Evolutionary conservation across 2,329 filamentous ascomycete genomes (phyloP).

Genomic region (Coccinonectria pachysandricola): DNA sequence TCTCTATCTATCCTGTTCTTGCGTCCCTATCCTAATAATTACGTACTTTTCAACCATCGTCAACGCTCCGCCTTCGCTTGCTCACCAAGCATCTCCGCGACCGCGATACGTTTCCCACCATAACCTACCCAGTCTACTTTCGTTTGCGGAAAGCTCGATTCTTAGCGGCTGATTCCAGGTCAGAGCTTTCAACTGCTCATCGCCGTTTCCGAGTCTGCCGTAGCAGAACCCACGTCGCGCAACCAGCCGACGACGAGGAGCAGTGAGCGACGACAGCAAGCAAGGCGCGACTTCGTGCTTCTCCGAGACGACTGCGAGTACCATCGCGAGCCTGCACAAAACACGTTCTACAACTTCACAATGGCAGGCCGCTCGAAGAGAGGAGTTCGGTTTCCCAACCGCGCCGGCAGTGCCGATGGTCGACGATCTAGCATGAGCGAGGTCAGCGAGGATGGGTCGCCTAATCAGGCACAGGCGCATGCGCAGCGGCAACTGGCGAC

Average conservation of each 20-base stretch:
- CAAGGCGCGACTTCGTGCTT: no score
- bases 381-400: constrained; percentile 46
- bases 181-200: neutral
- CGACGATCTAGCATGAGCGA: constrained; percentile 64
- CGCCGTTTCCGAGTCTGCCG: neutral
- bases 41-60: no score
- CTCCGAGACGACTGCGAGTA: no score
- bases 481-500: constrained; percentile 21
- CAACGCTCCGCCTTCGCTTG: no score
- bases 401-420: constrained; percentile 35
- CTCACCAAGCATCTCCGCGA: no score
- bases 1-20: no score
- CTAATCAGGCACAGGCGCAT: constrained; percentile 19
- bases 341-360: constrained; percentile 5
- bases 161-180: no score
- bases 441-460: constrained; percentile 45
- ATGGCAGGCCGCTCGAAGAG: constrained; percentile 34
- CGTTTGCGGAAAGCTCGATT: constrained; percentile 3
- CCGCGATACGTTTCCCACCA: constrained; percentile 10
- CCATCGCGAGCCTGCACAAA: no score
- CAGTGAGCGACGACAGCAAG: no score
- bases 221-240: neutral
- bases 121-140: constrained; percentile 4
- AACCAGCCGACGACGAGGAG: neutral
- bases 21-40: no score